phyloP scores from a whole-genome alignment of 1,284 basidiomycete species.

The Polyporus tsugae region DNA sequence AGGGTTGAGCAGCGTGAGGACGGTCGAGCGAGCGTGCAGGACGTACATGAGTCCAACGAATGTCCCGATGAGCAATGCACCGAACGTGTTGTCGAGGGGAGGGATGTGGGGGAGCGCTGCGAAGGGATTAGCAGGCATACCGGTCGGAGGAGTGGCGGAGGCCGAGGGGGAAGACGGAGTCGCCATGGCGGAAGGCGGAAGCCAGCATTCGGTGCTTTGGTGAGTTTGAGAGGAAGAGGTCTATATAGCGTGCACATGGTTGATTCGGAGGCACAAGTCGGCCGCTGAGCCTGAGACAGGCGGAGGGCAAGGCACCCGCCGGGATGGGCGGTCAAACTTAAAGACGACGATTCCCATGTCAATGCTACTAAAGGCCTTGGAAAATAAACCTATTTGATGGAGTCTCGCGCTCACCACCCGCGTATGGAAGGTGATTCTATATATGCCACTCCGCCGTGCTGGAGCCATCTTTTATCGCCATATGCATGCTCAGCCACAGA shows the following conservation, averaged over 20 bases:
- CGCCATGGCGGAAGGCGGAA: constrained; percentile 1
- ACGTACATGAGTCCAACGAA: constrained; percentile 29
- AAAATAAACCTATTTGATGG: background rate
- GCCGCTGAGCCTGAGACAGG: background rate
- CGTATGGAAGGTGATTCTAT: background rate
- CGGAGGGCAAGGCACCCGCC: background rate
- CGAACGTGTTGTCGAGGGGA: constrained; percentile 26
- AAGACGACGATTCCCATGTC: background rate
- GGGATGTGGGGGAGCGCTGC: constrained; percentile 14
- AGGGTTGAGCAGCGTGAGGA: background rate
- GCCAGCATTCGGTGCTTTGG: background rate
- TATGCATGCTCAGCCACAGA: background rate
- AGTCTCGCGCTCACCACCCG: background rate
- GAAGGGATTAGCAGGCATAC: constrained; percentile 3
- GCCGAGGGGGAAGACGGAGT: constrained; percentile 1
- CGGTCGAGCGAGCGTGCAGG: background rate
- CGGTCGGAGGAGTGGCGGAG: background rate
- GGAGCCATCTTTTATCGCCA: background rate
- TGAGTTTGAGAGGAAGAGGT: too few species aligned
- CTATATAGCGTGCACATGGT: background rate
- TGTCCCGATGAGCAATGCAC: constrained; percentile 27
- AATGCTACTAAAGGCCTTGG: constrained; percentile 1
- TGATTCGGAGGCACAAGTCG: background rate
- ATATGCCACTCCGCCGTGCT: background rate
- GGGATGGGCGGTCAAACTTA: background rate